Evolutionary conservation across 2,329 filamentous ascomycete genomes (phyloP), one percentile per base, ranked within the genome.

Genomic region (Epichloe scottii): DNA sequence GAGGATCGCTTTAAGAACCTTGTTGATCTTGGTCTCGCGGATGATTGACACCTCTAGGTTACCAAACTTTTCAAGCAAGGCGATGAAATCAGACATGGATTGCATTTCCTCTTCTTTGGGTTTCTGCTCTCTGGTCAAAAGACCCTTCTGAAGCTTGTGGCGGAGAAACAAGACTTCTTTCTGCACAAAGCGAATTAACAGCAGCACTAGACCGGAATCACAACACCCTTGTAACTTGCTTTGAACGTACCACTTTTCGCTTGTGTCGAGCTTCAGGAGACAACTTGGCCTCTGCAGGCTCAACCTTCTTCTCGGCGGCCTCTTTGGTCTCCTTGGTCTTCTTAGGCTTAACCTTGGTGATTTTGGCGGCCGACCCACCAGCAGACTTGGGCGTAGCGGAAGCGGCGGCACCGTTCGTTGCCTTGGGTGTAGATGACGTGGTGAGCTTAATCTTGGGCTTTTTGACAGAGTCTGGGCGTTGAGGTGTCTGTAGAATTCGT

Each of bases 1-100:
- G 61, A 96, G 74, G 58, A 98, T 93, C 4, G 85, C 89, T 72
- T 94, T 95, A 52, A 98, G 77, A 11, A 98, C 91, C 73, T 98
- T 98, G 80, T 97, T 91, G 69, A 98, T 96, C 77, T 97, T 98
- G 55, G 93, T 98, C 14, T 73, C 75, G 56, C 87, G 82, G 61
- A 97, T 95, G 60, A 96, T 93, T 57, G 82, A 82, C 33, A 87
- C 88, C 65, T 97, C 91, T 4, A 97, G 79, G 57, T 95, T 87
- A 1, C 80, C 72, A 66, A 75, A 84, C 7, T 75, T 79, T 70
- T 98, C 93, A 5, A 98, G 79, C 66, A 94, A 88, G 33, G 76
- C 78, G 52, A 94, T 75, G 61, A 83, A 88, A 17, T 87, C 84
- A 4, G 83, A 83, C 84, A 93, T 89, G 46, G 73, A 70, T 55